Conservation (phyloP, 257 asterid species). For the Capsicum rhomboideum region DNA sequence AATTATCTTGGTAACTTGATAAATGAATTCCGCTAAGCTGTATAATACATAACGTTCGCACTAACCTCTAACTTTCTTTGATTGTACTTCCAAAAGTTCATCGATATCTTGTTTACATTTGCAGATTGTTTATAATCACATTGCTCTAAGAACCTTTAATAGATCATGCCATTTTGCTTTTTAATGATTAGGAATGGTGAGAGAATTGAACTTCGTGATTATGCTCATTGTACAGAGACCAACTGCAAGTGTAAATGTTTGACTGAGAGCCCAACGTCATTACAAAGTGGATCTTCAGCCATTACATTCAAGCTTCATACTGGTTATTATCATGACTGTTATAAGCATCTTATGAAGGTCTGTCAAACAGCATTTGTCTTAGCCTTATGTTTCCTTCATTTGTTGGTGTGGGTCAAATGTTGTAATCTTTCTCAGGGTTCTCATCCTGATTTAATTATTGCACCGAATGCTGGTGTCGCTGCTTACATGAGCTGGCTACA, state of each 20-base stretch:
- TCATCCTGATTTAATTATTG: conserved; percentile 56
- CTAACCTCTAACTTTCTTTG: not conserved
- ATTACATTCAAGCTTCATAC: conserved; percentile 54
- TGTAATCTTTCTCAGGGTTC: conserved; percentile 32
- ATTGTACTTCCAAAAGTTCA: not conserved
- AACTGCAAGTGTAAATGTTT: conserved; percentile 59
- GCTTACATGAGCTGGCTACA: conserved; percentile 92
- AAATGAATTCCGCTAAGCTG: not conserved
- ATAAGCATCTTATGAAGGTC: conserved; percentile 53
- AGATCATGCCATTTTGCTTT: not conserved
- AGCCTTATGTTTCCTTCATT: not conserved
- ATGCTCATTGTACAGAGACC: conserved; percentile 44
- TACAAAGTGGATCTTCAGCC: conserved; percentile 15
- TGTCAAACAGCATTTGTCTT: not conserved
- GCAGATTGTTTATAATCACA: not conserved
- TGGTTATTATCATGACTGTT: conserved; percentile 76
- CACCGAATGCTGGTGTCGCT: conserved; percentile 91
- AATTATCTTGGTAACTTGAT: not conserved
- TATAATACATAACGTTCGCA: not conserved
- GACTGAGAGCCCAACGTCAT: conserved; percentile 3
- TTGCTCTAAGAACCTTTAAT: not conserved
- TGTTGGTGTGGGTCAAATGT: not conserved
- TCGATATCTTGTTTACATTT: not conserved
- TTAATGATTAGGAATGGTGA: conserved; percentile 59
- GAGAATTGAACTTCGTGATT: conserved; percentile 36